Percentiles rank a stretch among this genome's conserved stretches.
These are phyloP conservation scores for Porogramme epimiltina DNA, from an alignment of 1,284 basidiomycete genomes.

Conservation along the genomic window DNA sequence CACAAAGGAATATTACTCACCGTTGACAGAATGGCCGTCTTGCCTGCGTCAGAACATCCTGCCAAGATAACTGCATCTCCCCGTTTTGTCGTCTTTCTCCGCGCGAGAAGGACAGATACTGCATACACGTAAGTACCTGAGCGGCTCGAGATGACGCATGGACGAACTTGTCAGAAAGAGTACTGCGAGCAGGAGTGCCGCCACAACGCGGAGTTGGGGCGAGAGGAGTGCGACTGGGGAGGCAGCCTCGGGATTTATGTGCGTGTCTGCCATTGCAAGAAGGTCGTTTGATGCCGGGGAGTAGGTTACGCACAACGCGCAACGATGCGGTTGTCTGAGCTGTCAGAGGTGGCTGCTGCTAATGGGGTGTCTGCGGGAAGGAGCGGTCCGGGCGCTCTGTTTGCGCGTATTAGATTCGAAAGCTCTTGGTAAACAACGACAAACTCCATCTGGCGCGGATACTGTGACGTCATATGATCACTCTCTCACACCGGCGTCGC, in stretches of 20 bases:
- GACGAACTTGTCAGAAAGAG: conserved; percentile 29
- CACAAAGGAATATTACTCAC: conserved; percentile 35
- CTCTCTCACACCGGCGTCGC: too few relatives aligned
- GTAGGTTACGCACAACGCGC: too few relatives aligned
- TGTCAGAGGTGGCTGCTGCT: too few relatives aligned
- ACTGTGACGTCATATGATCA: too few relatives aligned
- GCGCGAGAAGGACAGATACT: conserved; percentile 42
- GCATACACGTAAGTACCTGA: conserved; percentile 1
- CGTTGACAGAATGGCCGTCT: conserved; percentile 66
- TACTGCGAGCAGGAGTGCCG: conserved; percentile 27
- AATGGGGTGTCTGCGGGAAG: not conserved
- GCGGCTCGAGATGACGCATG: not conserved
- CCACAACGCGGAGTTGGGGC: conserved; percentile 26
- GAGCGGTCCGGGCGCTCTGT: conserved; percentile 4
- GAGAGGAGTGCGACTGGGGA: conserved; percentile 23
- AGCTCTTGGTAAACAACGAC: conserved; percentile 21
- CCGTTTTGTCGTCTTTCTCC: conserved; percentile 45
- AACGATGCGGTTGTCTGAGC: too few relatives aligned
- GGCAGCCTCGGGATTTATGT: conserved; percentile 21
- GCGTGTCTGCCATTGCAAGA: conserved; percentile 12
- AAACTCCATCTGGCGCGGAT: conserved; percentile 10
- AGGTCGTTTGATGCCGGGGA: too few relatives aligned
- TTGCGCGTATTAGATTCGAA: conserved; percentile 25
- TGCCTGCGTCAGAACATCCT: conserved; percentile 73
- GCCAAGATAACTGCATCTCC: conserved; percentile 65